phyloP scores from a whole-genome alignment of 306 rosid genomes.

The Trifolium pratense region DNA sequence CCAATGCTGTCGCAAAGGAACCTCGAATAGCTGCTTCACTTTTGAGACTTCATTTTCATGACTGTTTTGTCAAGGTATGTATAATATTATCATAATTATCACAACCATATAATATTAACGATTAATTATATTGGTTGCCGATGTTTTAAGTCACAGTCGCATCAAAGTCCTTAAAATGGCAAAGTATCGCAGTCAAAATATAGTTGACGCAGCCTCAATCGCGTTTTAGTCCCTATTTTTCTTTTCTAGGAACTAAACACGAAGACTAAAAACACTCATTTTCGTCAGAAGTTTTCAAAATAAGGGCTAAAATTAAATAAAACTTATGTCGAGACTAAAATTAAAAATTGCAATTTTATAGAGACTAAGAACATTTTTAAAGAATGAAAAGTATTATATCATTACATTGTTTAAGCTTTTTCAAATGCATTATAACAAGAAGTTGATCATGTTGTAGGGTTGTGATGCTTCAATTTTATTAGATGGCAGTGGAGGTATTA shows the following conservation, averaged over 20 bases:
- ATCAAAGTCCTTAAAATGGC: not conserved
- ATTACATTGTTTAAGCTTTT: not conserved
- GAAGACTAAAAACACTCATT: too few relatives aligned
- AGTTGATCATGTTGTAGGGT: slow-evolving; percentile 62
- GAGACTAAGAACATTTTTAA: too few relatives aligned
- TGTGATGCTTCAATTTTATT: slow-evolving; percentile 85
- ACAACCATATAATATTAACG: not conserved
- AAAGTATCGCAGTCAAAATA: not conserved
- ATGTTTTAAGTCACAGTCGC: not conserved
- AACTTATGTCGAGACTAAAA: too few relatives aligned
- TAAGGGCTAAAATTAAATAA: too few relatives aligned
- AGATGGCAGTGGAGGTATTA: slow-evolving; percentile 65
- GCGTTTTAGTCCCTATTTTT: too few relatives aligned
- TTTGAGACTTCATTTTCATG: slow-evolving; percentile 88
- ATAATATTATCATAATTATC: not conserved
- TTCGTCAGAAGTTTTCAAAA: too few relatives aligned
- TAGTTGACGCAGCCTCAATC: not conserved
- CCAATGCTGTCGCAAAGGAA: slow-evolving; percentile 65
- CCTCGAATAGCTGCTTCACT: slow-evolving; percentile 86
- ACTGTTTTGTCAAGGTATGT: slow-evolving; percentile 82
- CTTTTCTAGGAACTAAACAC: too few relatives aligned
- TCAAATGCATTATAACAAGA: slow-evolving; percentile 1
- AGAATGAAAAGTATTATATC: too few relatives aligned
- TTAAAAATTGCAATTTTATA: too few relatives aligned
- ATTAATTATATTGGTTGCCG: too few relatives aligned